These are phyloP conservation scores for Fraxinus albicans DNA, from an alignment of 305 asterid genomes.

Conservation along the genomic window DNA sequence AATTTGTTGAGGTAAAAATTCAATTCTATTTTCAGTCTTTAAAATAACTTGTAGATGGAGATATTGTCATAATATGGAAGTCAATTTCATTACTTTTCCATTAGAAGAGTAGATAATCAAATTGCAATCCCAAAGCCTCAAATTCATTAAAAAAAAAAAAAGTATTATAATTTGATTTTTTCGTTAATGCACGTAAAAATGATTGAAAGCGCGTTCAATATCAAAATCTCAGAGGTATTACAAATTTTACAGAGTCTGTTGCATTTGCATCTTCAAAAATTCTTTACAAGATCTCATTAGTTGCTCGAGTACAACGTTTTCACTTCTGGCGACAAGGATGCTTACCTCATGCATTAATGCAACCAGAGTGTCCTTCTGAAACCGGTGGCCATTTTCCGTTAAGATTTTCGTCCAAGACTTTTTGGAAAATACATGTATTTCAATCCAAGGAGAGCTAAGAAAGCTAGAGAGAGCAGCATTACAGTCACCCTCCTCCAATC, in stretches of 20 bases:
- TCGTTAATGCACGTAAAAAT: not conserved
- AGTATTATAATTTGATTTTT: too few species aligned
- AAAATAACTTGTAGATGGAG: not conserved
- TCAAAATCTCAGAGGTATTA: not conserved
- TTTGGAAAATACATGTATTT: constrained; percentile 50
- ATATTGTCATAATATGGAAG: not conserved
- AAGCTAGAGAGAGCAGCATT: constrained; percentile 57
- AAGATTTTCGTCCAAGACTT: constrained; percentile 69
- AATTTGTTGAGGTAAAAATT: not conserved
- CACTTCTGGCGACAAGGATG: constrained; percentile 22
- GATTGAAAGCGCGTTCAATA: not conserved
- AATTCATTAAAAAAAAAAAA: not conserved
- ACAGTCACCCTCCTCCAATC: constrained; percentile 51
- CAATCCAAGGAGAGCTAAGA: constrained; percentile 39
- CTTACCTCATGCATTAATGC: constrained; percentile 39
- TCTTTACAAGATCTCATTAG: constrained; percentile 58
- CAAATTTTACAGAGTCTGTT: not conserved
- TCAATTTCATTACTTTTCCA: not conserved
- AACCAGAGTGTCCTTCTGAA: constrained; percentile 39
- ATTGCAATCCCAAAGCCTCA: not conserved
- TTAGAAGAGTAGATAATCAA: not conserved
- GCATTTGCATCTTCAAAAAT: constrained; percentile 28
- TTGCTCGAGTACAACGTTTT: constrained; percentile 42
- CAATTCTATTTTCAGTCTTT: not conserved
- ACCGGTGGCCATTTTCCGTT: constrained; percentile 38